Evolutionary conservation across 257 asterid genomes (phyloP).

Genomic region (Solanum tarijense): DNA sequence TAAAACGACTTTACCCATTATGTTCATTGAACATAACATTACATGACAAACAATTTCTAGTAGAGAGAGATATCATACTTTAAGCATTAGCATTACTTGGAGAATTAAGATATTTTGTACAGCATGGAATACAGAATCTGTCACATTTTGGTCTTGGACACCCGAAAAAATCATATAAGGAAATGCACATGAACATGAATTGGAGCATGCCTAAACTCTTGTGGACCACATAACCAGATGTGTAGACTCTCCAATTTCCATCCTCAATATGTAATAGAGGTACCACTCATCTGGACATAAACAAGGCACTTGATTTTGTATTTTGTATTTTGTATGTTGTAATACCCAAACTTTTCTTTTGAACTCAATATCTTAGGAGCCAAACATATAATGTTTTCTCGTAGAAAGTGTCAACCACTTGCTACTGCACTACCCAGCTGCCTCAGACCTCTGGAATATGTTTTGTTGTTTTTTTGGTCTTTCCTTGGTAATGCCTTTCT

Average conservation of each 20-base stretch:
- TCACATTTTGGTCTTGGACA: not conserved
- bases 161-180: not conserved
- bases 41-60: not conserved
- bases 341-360: not conserved
- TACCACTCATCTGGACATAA: not conserved
- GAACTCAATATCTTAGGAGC: not conserved
- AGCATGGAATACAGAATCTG: not conserved
- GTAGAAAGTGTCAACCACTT: no score
- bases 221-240: not conserved
- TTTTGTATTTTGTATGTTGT: not conserved
- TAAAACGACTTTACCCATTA: not conserved
- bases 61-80: not conserved
- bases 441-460: no score
- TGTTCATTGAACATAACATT: not conserved
- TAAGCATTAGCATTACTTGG: not conserved
- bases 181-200: not conserved
- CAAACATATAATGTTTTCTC: not conserved
- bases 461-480: no score
- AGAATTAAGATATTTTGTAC: not conserved
- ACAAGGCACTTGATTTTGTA: not conserved
- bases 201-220: not conserved
- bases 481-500: no score
- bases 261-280: not conserved
- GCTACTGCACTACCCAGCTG: no score
- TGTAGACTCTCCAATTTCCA: not conserved